phyloP scores from a whole-genome alignment of 371 early-diverging fungal species.

The Capillidium heterosporum region DNA sequence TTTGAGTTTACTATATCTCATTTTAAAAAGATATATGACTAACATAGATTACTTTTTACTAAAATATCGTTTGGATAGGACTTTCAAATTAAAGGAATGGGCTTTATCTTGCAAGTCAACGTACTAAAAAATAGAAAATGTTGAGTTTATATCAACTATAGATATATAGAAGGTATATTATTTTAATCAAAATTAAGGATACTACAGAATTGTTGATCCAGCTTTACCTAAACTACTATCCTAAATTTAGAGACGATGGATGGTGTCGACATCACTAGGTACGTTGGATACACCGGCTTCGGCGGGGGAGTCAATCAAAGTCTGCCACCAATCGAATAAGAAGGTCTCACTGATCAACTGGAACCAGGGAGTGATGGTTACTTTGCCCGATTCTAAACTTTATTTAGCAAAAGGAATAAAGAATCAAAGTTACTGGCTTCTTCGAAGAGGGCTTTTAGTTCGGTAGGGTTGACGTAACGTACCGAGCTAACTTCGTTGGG shows the following conservation, averaged over 20 bases:
- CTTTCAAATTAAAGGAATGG: no score
- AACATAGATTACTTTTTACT: no score
- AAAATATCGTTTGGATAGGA: no score
- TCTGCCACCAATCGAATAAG: conserved; percentile 88
- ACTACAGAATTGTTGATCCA: no score
- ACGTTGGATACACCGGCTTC: background rate
- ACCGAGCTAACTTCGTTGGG: conserved; percentile 67
- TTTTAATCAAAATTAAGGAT: no score
- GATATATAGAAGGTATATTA: no score
- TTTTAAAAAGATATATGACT: no score
- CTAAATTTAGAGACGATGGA: conserved; percentile 12
- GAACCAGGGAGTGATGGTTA: conserved; percentile 90
- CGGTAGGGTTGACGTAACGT: conserved; percentile 53
- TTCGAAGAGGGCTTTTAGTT: conserved; percentile 48
- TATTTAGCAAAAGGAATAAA: background rate
- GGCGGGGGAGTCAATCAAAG: conserved; percentile 45
- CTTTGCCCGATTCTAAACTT: conserved; percentile 12
- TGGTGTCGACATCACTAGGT: conserved; percentile 43
- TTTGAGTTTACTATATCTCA: no score
- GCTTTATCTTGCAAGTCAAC: no score
- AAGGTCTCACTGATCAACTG: conserved; percentile 74
- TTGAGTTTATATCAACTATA: no score
- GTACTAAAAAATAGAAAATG: no score
- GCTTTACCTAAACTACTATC: no score
- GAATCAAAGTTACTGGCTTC: conserved; percentile 22